Evolutionary conservation across 768 basidiomycete genomes (phyloP), one percentile per base, ranked within the genome.

Genomic region (Kwoniella botswanensis): DNA sequence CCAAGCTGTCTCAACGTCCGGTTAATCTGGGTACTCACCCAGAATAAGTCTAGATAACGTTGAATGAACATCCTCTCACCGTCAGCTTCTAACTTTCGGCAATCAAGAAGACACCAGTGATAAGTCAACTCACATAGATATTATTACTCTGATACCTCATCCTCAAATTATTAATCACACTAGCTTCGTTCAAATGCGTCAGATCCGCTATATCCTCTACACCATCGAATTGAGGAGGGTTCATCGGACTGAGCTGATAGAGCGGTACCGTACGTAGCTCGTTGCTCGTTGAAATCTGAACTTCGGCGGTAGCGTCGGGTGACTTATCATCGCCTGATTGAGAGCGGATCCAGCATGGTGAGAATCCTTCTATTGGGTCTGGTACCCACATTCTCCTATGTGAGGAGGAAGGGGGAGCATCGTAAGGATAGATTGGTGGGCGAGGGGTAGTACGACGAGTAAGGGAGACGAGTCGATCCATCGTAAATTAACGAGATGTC

Each of bases 131-230:
- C 70, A 80, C 79, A 63, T 82, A 82, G 22, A 82, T 82, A 41
- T 69, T 72, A 3, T 77, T 93, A 56, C 92, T 92, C 62, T 91
- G 92, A 84, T 94, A 98, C 84, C 97, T 88, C 76, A 93, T 85
- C 69, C 94, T 89, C 35, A 98, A 89, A 85, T 98, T 98, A 82
- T 98, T 93, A n/a, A 98, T 95, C 55, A 99, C 97, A 76, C 93
- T 94, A 12, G 97, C 95, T 87, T 99, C 97, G 82, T 98, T 98
- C 69, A 98, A 86, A 85, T 94, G 97, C 0, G 97, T 98, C 72
- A 99, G 87, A 85, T 98, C 95, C 53, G 97, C 97, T 74, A 98
- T 98, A 83, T 99, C 97, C 74, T 94, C 93, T 4, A 95, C 95
- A 42, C 93, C 89, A 86, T 98, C 95, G 83, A 98, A 99, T 85